Conservation (phyloP, 1,139 yeast genomes). For the Nakaseomyces delphensis region DNA sequence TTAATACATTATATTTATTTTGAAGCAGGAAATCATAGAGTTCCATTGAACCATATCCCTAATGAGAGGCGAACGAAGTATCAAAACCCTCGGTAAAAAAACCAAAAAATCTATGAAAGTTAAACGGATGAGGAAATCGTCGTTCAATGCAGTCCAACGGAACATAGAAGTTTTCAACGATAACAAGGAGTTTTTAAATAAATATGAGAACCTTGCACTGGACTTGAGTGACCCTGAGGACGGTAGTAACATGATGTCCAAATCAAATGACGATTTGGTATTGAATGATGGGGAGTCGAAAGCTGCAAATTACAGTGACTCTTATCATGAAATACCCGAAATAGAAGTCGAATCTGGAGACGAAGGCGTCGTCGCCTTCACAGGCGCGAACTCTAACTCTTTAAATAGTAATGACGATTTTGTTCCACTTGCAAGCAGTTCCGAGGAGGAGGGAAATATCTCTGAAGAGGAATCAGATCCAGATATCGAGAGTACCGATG, state of each 20-base stretch:
- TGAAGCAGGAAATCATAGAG: too few relatives aligned
- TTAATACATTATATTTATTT: too few relatives aligned
- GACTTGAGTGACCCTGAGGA: constrained; percentile 15
- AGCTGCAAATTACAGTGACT: constrained; percentile 10
- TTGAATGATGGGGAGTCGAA: constrained; percentile 11
- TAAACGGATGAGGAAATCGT: constrained; percentile 26
- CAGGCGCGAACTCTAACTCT: too few relatives aligned
- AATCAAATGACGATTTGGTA: constrained; percentile 1
- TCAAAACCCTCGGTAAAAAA: constrained; percentile 7
- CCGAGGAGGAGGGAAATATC: constrained; percentile 22
- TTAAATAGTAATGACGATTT: constrained; percentile 36
- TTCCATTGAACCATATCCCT: neutral
- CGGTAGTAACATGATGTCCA: constrained; percentile 10
- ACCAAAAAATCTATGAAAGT: neutral
- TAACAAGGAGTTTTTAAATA: constrained; percentile 22
- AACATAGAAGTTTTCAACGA: constrained; percentile 26
- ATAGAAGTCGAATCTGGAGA: constrained; percentile 9
- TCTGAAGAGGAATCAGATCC: constrained; percentile 16
- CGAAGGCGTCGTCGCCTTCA: constrained; percentile 4
- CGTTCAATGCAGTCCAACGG: constrained; percentile 25
- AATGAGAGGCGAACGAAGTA: constrained; percentile 3
- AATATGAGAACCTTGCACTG: constrained; percentile 21
- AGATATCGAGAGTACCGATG: constrained; percentile 28
- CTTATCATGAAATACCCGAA: constrained; percentile 9
- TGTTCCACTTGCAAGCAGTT: constrained; percentile 32